These are phyloP conservation scores for Colletotrichum sp. DNA, from an alignment of 2,329 filamentous ascomycete genomes.

Conservation along the genomic window DNA sequence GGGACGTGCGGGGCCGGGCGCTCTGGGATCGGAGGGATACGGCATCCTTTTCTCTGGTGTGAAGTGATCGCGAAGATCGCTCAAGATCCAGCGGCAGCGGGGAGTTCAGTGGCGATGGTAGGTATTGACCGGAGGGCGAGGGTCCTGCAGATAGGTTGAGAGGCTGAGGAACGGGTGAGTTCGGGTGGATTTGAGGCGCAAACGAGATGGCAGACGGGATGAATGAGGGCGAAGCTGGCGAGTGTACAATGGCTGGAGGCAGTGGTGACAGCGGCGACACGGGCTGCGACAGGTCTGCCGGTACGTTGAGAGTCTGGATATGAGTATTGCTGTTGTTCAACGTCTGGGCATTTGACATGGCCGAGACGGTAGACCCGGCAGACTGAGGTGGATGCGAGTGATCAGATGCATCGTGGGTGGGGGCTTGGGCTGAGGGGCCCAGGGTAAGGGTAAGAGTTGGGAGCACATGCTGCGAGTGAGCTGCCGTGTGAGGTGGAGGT, in stretches of 20 bases:
- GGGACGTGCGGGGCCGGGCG: conserved; percentile 16
- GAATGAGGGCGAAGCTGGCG: conserved; percentile 5
- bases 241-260: not conserved
- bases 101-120: conserved; percentile 14
- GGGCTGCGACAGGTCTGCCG: conserved; percentile 1
- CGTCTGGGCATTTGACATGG: not conserved
- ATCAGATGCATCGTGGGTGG: conserved; percentile 7
- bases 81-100: conserved; percentile 16
- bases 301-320: conserved; percentile 5
- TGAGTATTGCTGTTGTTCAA: not conserved
- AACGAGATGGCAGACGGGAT: conserved; percentile 17
- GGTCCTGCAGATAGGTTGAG: conserved; percentile 12
- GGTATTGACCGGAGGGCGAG: conserved; percentile 1
- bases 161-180: conserved; percentile 11
- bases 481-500: not conserved
- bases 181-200: conserved; percentile 17
- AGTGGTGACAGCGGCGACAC: conserved; percentile 3
- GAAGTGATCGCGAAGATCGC: not conserved
- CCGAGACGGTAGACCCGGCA: not conserved
- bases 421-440: conserved; percentile 11
- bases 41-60: conserved; percentile 1
- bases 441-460: conserved; percentile 6
- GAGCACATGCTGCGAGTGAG: not conserved
- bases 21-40: conserved; percentile 11
- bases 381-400: conserved; percentile 3